Base-by-base conservation (phyloP, 1,284 basidiomycete genomes). In the Cutaneotrichosporon sp. region DNA sequence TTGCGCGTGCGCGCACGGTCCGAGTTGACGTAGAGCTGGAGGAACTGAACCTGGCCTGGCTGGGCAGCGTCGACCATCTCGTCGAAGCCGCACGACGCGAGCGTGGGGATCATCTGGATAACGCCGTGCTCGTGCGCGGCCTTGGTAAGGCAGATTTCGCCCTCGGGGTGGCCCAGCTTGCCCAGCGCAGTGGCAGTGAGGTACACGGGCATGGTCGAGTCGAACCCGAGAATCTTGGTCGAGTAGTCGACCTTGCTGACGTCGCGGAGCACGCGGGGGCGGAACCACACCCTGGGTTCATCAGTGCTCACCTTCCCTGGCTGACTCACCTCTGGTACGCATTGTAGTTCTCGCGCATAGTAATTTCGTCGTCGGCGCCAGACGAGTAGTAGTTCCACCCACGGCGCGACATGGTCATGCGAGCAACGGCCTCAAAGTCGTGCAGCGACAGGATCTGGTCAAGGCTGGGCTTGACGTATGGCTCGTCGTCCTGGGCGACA, bases 41-140 rank as follows among this genome's bases (percentile, higher is more conserved):
- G 73, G 76, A 89, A 90, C 66, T 87, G 85, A 2, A 80, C 76
- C 75, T 93, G 90, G 1, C 80, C 83, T 0, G 85, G 83, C 37
- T 78, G 72, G 0, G 87, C 85, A 1, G 82, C 84, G 67, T 91
- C 87, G n/a, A 91, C 78, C 54, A 93, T 83, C 66, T 94, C 88
- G 69, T 93, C 90, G 65, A 94, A 57, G 0, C 85, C 85, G 70
- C 89, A 93, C 1, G 87, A 89, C 0, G 90, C 88, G 23, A 93
- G 78, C 1, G 90, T 92, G 1, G 90, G 87, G 49, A 92, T 89
- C 92, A 94, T 93, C 66, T 94, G 92, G 58, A 94, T 92, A 45
- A 90, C 77, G 14, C 80, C 81, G 55, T 87, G 80, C 65, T 84
- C 84, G 55, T 82, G 88, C 0, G 89, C 90, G 0, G 89, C 90